Base-by-base conservation (phyloP, 768 basidiomycete genomes). In the Trametopsis cervina region DNA sequence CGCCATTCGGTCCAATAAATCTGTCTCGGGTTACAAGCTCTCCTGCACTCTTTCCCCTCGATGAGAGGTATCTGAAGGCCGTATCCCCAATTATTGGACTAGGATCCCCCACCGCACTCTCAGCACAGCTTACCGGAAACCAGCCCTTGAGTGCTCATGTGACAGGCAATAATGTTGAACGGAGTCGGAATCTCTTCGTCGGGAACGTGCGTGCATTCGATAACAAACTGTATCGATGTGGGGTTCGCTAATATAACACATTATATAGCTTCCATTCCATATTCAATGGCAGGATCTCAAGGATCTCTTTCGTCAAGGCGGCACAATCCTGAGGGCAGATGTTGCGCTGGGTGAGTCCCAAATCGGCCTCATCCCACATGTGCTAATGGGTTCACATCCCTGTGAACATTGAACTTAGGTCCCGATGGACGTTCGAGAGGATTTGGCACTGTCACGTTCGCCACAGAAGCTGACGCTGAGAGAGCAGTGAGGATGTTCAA, bases 241-340 rank as follows among this genome's bases (percentile, higher is more conserved):
- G 22, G 24, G 11, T 20, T 20, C 21, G 17, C 17, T 26, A 13
- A 24, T 40, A 21, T 39, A 7, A 35, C 36, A 7, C 17, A 18
- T 9, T 12, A 21, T 26, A 12, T 50, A 92, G 89, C 77, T 94
- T 13, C 91, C 91, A 0, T 93, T 92, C 66, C 91, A 93, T 57
- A 86, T 85, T 56, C 91, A 93, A 68, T 99, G 95, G 95, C 95
- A 97, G 66, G 95, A 98, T 61, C 75, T 99, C 38, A 97, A 98
- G 66, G 94, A 97, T 66, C 75, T 97, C 4, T 95, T 97, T 62
- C 80, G 94, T 22, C 82, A 88, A 53, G 91, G 89, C 1, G 94
- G 95, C 15, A 82, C 86, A 17, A 86, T 98, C 46, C 70, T 92
- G 27, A 81, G 95, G 20, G 95, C 95, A 9, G 92, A 95, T 55